A percentile compares a stretch with the other conserved stretches of the same genome.
Evolutionary conservation across 345 rosid genomes (phyloP).

Genomic region (Gossypium australe): DNA sequence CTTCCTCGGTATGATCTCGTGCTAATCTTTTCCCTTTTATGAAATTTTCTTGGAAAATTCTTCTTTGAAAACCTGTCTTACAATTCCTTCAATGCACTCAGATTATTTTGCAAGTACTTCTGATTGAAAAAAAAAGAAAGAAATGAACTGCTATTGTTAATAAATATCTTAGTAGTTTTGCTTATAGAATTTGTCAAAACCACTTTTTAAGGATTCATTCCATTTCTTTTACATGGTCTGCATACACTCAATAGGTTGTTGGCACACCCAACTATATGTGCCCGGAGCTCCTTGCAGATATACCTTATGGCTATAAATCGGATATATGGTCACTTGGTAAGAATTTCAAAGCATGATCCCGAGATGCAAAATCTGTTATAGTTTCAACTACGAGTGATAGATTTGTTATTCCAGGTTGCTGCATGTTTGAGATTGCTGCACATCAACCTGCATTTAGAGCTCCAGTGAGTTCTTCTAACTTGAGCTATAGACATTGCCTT

Average conservation of each 20-base stretch:
- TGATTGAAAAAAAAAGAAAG: neutral
- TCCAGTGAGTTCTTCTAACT: conserved; percentile 48
- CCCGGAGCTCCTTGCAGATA: conserved; percentile 86
- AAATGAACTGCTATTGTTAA: neutral
- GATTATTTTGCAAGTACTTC: neutral
- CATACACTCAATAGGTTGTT: conserved; percentile 45
- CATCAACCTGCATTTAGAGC: conserved; percentile 98
- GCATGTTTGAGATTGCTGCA: conserved; percentile 93
- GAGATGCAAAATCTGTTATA: neutral
- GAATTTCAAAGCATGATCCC: conserved; percentile 19
- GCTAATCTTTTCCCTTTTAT: neutral
- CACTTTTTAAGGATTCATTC: neutral
- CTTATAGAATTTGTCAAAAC: neutral
- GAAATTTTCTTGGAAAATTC: neutral
- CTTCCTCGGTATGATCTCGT: conserved; percentile 57
- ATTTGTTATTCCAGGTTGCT: conserved; percentile 67
- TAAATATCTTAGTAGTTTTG: neutral
- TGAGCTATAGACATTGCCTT: neutral
- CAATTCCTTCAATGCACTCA: neutral
- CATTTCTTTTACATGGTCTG: neutral
- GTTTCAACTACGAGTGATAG: conserved; percentile 16
- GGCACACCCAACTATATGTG: conserved; percentile 96
- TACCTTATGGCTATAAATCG: conserved; percentile 91
- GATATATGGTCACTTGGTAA: conserved; percentile 98
- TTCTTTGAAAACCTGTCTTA: neutral